Percentiles rank a stretch among this genome's conserved stretches.
These are phyloP conservation scores for Dictyostelium capitatum DNA, from an alignment of 78 protist species.

Conservation along the genomic window DNA sequence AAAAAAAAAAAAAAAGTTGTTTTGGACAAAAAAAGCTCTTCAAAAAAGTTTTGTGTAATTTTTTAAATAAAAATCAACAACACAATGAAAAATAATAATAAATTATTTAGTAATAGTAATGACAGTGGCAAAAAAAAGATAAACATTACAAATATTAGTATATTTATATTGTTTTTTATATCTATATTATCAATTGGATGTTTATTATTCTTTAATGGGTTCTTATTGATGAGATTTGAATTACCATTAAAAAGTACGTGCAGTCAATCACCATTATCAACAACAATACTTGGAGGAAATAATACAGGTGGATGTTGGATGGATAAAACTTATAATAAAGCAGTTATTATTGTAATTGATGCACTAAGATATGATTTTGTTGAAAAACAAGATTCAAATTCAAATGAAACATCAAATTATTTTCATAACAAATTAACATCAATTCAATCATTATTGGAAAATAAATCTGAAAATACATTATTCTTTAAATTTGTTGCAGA, in stretches of 20 bases:
- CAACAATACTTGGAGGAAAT: neutral
- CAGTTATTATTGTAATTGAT: conserved; percentile 80
- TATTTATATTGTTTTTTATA: conserved; percentile 18
- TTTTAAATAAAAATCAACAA: no score
- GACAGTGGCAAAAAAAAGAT: neutral
- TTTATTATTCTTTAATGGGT: conserved; percentile 73
- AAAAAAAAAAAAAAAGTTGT: neutral
- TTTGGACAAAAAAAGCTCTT: neutral
- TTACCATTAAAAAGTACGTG: conserved; percentile 66
- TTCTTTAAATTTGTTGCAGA: conserved; percentile 91
- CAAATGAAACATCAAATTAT: neutral
- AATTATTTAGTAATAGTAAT: no score
- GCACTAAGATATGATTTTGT: conserved; percentile 81
- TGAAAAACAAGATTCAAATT: neutral
- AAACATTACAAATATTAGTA: neutral
- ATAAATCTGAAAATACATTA: neutral
- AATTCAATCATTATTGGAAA: neutral
- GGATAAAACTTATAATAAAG: conserved; percentile 41
- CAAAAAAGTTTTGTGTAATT: no score
- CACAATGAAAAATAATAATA: no score
- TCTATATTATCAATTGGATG: conserved; percentile 25
- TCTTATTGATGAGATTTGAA: conserved; percentile 78
- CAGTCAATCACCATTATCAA: conserved; percentile 31
- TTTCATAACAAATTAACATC: conserved; percentile 34
- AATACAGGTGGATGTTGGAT: conserved; percentile 58